Percentiles rank a stretch among this genome's conserved stretches.
These are phyloP conservation scores for Hibiscus tridactylites DNA, from an alignment of 345 rosid genomes.

Conservation along the genomic window DNA sequence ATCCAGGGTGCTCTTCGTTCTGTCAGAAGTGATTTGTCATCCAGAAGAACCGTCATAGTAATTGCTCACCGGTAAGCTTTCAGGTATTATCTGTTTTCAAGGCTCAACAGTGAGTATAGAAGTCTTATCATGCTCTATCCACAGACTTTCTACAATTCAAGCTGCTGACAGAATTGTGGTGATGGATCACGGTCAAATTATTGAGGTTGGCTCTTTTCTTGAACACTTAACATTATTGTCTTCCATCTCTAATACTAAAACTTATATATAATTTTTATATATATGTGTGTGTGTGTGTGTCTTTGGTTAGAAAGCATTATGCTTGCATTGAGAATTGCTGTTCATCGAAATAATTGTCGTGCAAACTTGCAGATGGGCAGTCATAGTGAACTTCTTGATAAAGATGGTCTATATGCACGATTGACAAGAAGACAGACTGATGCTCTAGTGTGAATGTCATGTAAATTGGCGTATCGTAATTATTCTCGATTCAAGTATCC, in stretches of 20 bases:
- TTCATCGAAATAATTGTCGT: background rate
- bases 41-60: constrained; percentile 74
- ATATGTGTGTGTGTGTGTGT: background rate
- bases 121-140: constrained; percentile 10
- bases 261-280: background rate
- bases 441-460: constrained; percentile 47
- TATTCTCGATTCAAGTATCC: background rate
- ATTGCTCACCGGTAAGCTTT: constrained; percentile 74
- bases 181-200: constrained; percentile 67
- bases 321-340: background rate
- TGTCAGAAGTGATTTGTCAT: constrained; percentile 40
- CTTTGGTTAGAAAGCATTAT: background rate
- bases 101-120: background rate
- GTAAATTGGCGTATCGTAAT: background rate
- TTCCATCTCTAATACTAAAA: background rate
- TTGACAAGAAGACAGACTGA: constrained; percentile 83
- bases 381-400: constrained; percentile 65
- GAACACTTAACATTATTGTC: background rate
- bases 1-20: constrained; percentile 76
- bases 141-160: constrained; percentile 87
- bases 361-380: constrained; percentile 55
- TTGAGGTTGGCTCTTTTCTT: constrained; percentile 47
- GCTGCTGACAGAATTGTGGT: constrained; percentile 90
- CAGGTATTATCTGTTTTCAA: background rate
- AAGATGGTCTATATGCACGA: constrained; percentile 74